These are phyloP conservation scores for Solanum megistacrolobum DNA, from an alignment of 257 asterid species.

Conservation along the genomic window DNA sequence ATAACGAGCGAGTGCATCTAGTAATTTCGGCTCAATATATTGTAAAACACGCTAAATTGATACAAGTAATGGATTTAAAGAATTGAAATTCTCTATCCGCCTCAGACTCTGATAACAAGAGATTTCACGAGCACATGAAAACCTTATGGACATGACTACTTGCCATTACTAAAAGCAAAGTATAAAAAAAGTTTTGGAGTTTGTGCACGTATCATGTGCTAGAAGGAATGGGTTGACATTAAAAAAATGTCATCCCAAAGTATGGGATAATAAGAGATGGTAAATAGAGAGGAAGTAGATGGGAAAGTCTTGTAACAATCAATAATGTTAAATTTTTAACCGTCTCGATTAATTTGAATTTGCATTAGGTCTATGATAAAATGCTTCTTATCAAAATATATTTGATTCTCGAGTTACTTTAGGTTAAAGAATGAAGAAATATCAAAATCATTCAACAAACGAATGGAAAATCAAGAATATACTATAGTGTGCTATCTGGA, in stretches of 20 bases:
- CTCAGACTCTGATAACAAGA: fast-evolving
- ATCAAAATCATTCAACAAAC: neutral
- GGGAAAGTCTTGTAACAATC: neutral
- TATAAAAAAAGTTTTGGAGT: neutral
- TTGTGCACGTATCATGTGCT: neutral
- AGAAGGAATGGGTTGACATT: neutral
- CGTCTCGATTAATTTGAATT: neutral
- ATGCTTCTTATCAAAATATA: neutral
- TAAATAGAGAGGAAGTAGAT: neutral
- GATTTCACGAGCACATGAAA: neutral
- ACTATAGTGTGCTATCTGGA: neutral
- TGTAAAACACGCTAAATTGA: fast-evolving
- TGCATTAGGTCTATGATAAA: no score
- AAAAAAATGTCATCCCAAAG: neutral
- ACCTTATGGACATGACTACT: neutral
- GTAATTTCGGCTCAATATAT: neutral
- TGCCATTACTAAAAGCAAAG: neutral
- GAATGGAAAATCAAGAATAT: neutral
- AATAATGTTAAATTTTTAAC: neutral
- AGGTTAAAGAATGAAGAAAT: neutral
- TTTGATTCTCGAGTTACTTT: neutral
- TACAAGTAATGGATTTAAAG: fast-evolving
- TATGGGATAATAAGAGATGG: neutral
- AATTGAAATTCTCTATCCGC: neutral
- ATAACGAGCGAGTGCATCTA: neutral